phyloP scores from a whole-genome alignment of 257 asterid species.

The Ilex asprella region DNA sequence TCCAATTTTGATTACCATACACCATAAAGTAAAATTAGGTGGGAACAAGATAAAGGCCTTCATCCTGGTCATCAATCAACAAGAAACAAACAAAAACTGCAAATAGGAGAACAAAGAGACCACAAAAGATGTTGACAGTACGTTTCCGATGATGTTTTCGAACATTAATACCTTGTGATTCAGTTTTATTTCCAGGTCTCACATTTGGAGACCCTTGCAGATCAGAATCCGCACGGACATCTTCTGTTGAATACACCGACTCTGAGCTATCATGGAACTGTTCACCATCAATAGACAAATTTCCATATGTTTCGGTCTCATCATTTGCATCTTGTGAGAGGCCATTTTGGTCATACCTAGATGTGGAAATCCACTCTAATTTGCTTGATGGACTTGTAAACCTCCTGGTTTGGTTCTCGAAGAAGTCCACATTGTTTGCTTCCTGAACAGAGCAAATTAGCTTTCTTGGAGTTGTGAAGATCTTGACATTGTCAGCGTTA shows the following conservation, averaged over 20 bases:
- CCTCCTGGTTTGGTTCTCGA: slow-evolving; percentile 36
- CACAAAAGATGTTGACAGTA: slow-evolving; percentile 14
- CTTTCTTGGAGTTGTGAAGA: slow-evolving; percentile 81
- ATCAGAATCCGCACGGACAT: slow-evolving; percentile 26
- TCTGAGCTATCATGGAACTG: slow-evolving; percentile 33
- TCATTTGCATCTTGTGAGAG: slow-evolving; percentile 12
- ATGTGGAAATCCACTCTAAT: slow-evolving; percentile 17
- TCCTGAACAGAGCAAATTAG: slow-evolving; percentile 84
- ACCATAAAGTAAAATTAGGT: slow-evolving; percentile 26
- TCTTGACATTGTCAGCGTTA: slow-evolving; percentile 52
- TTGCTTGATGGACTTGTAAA: slow-evolving; percentile 37
- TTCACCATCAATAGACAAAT: slow-evolving; percentile 26
- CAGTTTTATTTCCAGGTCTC: slow-evolving; percentile 18
- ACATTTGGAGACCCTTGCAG: slow-evolving; percentile 15
- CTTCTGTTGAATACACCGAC: slow-evolving; percentile 64
- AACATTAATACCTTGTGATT: slow-evolving; percentile 7
- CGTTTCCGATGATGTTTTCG: slow-evolving; percentile 14
- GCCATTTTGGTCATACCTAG: slow-evolving; percentile 24
- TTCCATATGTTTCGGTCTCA: slow-evolving; percentile 15
- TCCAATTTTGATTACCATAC: not conserved
- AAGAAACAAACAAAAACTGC: slow-evolving; percentile 22
- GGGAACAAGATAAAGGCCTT: slow-evolving; percentile 47
- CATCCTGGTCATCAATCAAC: slow-evolving; percentile 34
- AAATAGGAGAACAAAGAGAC: slow-evolving; percentile 14
- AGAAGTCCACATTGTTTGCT: slow-evolving; percentile 28